Evolutionary conservation across 179 eudicot genomes (phyloP).

Genomic region (Beta lomatogona): DNA sequence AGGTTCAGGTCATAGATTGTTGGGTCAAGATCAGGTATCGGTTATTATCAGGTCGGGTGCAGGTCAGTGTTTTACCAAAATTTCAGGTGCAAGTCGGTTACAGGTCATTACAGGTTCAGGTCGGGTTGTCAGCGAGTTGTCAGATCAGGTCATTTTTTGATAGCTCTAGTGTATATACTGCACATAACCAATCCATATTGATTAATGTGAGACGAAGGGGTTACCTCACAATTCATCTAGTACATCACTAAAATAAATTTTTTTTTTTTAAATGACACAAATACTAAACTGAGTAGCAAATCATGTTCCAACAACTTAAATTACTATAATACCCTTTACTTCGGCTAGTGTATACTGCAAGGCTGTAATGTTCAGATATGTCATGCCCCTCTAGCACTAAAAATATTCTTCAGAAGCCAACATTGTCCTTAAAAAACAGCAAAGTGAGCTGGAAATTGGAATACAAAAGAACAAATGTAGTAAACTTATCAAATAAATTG

Average conservation of each 20-base stretch:
- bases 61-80: too few relatives aligned
- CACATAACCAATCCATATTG: neutral
- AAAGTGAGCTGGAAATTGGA: neutral
- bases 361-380: neutral
- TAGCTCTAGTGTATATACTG: too few relatives aligned
- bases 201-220: too few relatives aligned
- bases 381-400: neutral
- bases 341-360: neutral
- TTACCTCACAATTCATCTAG: neutral
- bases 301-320: neutral
- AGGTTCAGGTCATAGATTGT: too few relatives aligned
- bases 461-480: neutral
- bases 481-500: neutral
- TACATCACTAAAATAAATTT: too few relatives aligned
- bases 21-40: too few relatives aligned
- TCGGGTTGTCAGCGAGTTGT: too few relatives aligned
- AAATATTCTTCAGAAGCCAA: conserved; percentile 11
- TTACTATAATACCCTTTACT: conserved; percentile 9
- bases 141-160: too few relatives aligned
- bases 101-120: too few relatives aligned
- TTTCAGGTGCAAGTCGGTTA: too few relatives aligned
- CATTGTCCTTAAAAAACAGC: neutral
- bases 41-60: too few relatives aligned
- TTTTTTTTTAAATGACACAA: neutral
- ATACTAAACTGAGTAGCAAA: neutral